Base-by-base conservation (phyloP, 2,329 filamentous ascomycete genomes). In the Fusarium pseudocircinatum region DNA sequence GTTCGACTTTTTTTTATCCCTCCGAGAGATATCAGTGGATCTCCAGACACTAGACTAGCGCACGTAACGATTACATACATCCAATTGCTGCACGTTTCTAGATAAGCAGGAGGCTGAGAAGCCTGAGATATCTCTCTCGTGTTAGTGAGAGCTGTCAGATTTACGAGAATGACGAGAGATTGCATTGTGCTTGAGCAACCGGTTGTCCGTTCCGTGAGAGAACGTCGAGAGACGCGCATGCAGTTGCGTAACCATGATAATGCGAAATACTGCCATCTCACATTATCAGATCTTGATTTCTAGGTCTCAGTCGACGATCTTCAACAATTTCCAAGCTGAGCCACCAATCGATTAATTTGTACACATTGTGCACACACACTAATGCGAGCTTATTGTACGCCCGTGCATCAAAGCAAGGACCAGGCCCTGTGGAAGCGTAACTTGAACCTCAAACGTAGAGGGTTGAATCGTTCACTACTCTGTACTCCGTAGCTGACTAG, bases 31-130 rank as follows among this genome's bases (percentile, higher is more conserved):
- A 72, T 54, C 60, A 66, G 64, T 72, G 69, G 63, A 70, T 66
- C 30, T 36, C n/a, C 49, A 69, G 56, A 52, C 49, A 47, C 67
- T 74, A 74, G 71, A 47, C 67, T 74, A 74, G 71, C 63, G 71
- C 71, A 72, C 67, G 67, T 73, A 73, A 73, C 70, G 46, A 73
- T 73, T 73, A 65, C 71, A 63, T 60, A 74, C 72, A 74, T 74
- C 67, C 67, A 65, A 74, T 73, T 72, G 58, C 59, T 57, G 71
- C 63, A 57, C 52, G 42, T 59, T 69, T 52, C 40, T 42, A 69
- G 67, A 69, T 69, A 69, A 69, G 59, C n/a, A 50, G 52, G 60
- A 71, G 61, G 44, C n/a, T n/a, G n/a, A n/a, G n/a, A n/a, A n/a
- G n/a, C n/a, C 44, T 62, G 43, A 72, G 43, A 56, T 57, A 26